These are phyloP conservation scores for Fraxinus quadrangulata DNA, from an alignment of 257 asterid species.

Conservation along the genomic window DNA sequence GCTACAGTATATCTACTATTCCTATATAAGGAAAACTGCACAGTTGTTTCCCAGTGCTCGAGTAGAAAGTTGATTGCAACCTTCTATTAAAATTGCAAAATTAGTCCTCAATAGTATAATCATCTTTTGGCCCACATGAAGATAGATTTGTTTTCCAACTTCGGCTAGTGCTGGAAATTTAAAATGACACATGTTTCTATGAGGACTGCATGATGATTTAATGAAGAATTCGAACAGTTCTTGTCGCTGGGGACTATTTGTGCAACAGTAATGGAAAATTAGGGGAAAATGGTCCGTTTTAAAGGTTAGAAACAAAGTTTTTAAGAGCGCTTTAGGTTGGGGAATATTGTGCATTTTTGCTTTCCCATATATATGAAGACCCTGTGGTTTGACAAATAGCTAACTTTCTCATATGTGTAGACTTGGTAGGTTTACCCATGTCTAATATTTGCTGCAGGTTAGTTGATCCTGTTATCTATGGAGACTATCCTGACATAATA, in stretches of 20 bases:
- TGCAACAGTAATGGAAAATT: neutral
- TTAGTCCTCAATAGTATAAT: neutral
- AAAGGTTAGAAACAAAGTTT: neutral
- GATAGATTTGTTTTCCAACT: neutral
- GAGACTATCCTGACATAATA: slow-evolving; percentile 60
- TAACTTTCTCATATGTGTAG: neutral
- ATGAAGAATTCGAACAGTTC: slow-evolving; percentile 6
- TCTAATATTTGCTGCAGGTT: slow-evolving; percentile 40
- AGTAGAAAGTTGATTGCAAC: neutral
- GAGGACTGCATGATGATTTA: too few relatives aligned
- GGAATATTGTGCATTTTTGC: neutral
- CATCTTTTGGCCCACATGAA: neutral
- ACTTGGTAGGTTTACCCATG: neutral
- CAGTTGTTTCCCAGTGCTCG: neutral
- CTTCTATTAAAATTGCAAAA: neutral
- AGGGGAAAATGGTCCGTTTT: neutral
- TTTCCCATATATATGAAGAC: too few relatives aligned
- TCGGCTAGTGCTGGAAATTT: neutral
- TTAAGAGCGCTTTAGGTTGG: too few relatives aligned
- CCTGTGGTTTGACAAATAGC: neutral
- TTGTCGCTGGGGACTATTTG: neutral
- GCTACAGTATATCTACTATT: neutral
- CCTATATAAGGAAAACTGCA: neutral
- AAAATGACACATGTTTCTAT: too few relatives aligned
- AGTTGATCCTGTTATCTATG: slow-evolving; percentile 50